phyloP scores from a whole-genome alignment of 257 asterid genomes.

The Penstemon barbatus region DNA sequence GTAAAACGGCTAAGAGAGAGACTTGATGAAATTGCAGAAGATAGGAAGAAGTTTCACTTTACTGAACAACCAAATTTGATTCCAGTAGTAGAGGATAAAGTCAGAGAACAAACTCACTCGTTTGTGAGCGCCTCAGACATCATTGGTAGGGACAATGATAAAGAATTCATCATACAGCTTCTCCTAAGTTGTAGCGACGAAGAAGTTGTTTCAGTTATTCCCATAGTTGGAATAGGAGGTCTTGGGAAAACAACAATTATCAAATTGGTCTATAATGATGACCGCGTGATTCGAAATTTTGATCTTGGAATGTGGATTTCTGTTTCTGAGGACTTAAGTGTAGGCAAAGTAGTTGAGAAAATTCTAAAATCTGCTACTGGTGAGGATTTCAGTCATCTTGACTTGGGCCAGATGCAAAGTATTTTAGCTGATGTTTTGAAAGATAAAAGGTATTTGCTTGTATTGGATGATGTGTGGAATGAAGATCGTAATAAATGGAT shows the following conservation, averaged over 20 bases:
- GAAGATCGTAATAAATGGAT: constrained; percentile 50
- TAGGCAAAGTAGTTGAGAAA: constrained; percentile 43
- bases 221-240: constrained; percentile 57
- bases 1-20: constrained; percentile 34
- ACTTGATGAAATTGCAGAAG: constrained; percentile 48
- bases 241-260: constrained; percentile 58
- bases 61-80: constrained; percentile 28
- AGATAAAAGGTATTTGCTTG: constrained; percentile 41
- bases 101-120: constrained; percentile 56
- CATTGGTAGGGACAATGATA: constrained; percentile 53
- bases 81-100: constrained; percentile 22
- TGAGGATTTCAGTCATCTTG: constrained; percentile 41
- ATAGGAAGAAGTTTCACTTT: constrained; percentile 48
- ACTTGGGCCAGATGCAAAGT: constrained; percentile 46
- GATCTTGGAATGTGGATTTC: constrained; percentile 56
- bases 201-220: constrained; percentile 44
- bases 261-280: constrained; percentile 49
- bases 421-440: constrained; percentile 33
- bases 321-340: constrained; percentile 44
- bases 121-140: constrained; percentile 53
- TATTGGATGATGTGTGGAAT: constrained; percentile 62
- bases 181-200: constrained; percentile 32
- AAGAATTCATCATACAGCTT: constrained; percentile 35
- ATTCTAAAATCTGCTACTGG: constrained; percentile 41
- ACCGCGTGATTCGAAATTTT: constrained; percentile 33